These are phyloP conservation scores for Pelagophyceae sp. DNA, from an alignment of 352 stramenopile genomes.

Conservation along the genomic window DNA sequence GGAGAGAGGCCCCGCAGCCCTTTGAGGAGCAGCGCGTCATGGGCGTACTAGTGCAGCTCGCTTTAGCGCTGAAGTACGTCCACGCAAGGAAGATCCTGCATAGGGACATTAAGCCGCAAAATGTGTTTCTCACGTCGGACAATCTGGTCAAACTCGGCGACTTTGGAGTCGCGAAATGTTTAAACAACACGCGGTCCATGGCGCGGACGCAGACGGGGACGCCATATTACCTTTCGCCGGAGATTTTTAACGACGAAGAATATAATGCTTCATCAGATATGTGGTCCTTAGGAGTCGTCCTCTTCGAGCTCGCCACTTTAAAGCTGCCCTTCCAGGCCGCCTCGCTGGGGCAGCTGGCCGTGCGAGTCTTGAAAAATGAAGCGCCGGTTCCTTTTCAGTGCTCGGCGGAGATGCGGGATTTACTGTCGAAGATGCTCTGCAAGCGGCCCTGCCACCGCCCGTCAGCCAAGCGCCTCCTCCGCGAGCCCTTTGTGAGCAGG, in stretches of 20 bases:
- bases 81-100: slow-evolving; percentile 44
- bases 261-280: slow-evolving; percentile 83
- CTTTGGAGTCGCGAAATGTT: slow-evolving; percentile 42
- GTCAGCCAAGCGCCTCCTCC: not conserved
- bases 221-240: slow-evolving; percentile 52
- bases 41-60: slow-evolving; percentile 30
- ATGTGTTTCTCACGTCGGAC: slow-evolving; percentile 41
- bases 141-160: slow-evolving; percentile 44
- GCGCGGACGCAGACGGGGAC: slow-evolving; percentile 45
- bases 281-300: slow-evolving; percentile 74
- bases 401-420: not conserved
- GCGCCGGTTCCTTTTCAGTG: not conserved
- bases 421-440: not conserved
- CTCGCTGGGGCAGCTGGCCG: slow-evolving; percentile 24
- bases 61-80: slow-evolving; percentile 29
- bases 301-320: slow-evolving; percentile 71
- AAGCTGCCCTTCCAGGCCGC: slow-evolving; percentile 58
- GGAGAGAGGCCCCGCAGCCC: not conserved
- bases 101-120: slow-evolving; percentile 42
- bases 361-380: not conserved
- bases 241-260: slow-evolving; percentile 75
- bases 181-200: slow-evolving; percentile 21
- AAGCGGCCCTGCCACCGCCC: not conserved
- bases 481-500: not conserved
- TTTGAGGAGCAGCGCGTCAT: slow-evolving; percentile 26